A percentile compares a stretch with the other conserved stretches of the same genome.
These are phyloP conservation scores for Pythium biforme DNA, from an alignment of 352 stramenopile genomes.

Conservation along the genomic window DNA sequence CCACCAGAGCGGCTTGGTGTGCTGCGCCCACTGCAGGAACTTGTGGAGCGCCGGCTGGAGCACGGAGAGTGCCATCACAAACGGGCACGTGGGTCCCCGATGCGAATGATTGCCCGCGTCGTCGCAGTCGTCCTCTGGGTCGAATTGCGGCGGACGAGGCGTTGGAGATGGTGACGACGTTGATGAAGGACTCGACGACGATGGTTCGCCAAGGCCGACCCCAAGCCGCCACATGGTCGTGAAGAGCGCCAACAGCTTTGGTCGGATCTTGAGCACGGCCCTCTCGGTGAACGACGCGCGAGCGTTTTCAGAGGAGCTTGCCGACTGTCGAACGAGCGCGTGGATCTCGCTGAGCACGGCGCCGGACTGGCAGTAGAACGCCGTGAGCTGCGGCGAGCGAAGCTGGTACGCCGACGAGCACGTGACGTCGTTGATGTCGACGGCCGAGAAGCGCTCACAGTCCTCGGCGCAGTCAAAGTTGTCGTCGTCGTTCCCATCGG, in stretches of 20 bases:
- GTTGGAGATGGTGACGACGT: not conserved
- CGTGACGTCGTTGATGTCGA: slow-evolving; percentile 26
- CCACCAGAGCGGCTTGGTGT: slow-evolving; percentile 42
- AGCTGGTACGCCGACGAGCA: slow-evolving; percentile 19
- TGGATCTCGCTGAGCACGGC: slow-evolving; percentile 52
- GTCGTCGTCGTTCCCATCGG: slow-evolving; percentile 11
- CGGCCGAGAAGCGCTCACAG: slow-evolving; percentile 4
- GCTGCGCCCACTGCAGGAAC: slow-evolving; percentile 46
- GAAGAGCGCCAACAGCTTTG: slow-evolving; percentile 29
- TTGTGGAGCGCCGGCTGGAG: slow-evolving; percentile 55
- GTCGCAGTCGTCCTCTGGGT: slow-evolving; percentile 18
- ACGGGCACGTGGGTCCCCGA: slow-evolving; percentile 31
- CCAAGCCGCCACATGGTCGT: slow-evolving; percentile 7
- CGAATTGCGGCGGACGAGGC: not conserved
- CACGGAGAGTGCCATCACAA: slow-evolving; percentile 68
- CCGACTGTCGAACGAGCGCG: slow-evolving; percentile 1
- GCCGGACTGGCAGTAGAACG: slow-evolving; percentile 39
- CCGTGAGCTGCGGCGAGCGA: slow-evolving; percentile 26
- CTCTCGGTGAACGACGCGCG: slow-evolving; percentile 23
- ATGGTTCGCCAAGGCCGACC: slow-evolving; percentile 1
- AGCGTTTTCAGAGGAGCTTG: not conserved
- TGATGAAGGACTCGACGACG: not conserved
- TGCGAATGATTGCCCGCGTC: not conserved
- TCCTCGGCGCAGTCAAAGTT: slow-evolving; percentile 18
- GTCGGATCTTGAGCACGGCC: slow-evolving; percentile 28